A percentile compares a stretch with the other conserved stretches of the same genome.
Conservation (phyloP, 2,329 filamentous ascomycete genomes). For the Xylaria sp. region DNA sequence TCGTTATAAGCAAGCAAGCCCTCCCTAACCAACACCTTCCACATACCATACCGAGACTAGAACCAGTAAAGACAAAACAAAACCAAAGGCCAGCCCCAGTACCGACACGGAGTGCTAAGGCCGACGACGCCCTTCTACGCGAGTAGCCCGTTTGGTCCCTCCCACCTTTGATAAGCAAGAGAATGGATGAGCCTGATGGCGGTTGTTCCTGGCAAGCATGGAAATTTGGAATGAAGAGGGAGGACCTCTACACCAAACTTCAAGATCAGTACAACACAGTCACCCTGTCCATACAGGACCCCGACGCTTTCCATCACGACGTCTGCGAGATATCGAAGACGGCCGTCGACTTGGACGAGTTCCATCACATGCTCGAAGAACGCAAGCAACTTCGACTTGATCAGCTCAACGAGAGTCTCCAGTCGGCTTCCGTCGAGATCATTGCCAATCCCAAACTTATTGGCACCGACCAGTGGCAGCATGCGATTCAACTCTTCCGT, state of each 20-base stretch:
- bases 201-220: conserved; percentile 66
- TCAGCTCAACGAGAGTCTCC: conserved; percentile 65
- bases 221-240: conserved; percentile 71
- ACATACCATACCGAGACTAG: conserved; percentile 29
- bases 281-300: conserved; percentile 65
- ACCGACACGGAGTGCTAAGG: conserved; percentile 20
- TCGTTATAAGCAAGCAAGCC: conserved; percentile 18
- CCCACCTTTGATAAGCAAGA: conserved; percentile 40
- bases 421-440: conserved; percentile 69
- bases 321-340: conserved; percentile 67
- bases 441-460: conserved; percentile 68
- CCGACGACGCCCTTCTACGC: conserved; percentile 30
- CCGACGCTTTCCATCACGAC: conserved; percentile 69
- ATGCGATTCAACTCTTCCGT: conserved; percentile 68
- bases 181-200: conserved; percentile 63
- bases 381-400: conserved; percentile 64
- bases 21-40: conserved; percentile 24
- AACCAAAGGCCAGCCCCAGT: neutral
- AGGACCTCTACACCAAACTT: conserved; percentile 66
- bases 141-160: conserved; percentile 15
- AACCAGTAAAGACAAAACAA: conserved; percentile 27
- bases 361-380: conserved; percentile 63
- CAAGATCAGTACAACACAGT: conserved; percentile 71
- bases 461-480: conserved; percentile 67
- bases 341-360: conserved; percentile 62